Conservation (phyloP, 116 monocot species). For the Thalassia testudinum region DNA sequence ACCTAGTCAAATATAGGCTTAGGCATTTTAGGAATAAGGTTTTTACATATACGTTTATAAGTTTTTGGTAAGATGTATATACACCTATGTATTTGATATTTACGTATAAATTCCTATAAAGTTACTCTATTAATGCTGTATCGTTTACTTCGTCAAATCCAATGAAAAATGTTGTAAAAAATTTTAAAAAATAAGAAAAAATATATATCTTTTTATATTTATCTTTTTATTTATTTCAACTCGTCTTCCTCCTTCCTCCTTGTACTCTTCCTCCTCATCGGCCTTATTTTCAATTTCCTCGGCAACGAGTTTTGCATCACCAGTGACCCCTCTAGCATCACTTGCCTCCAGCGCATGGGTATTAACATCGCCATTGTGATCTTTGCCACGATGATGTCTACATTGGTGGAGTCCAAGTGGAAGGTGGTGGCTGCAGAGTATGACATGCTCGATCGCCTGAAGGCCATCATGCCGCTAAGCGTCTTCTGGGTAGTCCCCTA, state of each 20-base stretch:
- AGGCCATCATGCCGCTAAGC: slow-evolving; percentile 13
- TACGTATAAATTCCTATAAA: no score
- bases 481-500: slow-evolving; percentile 66
- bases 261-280: slow-evolving; percentile 15
- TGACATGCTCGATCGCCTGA: slow-evolving; percentile 7
- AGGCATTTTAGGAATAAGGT: no score
- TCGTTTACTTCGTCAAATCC: slow-evolving; percentile 7
- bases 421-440: slow-evolving; percentile 6
- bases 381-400: slow-evolving; percentile 14
- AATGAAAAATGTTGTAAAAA: no score
- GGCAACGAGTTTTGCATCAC: slow-evolving; percentile 13
- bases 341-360: no score
- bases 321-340: slow-evolving; percentile 13
- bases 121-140: no score
- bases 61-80: no score
- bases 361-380: slow-evolving; percentile 12
- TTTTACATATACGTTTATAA: no score
- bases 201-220: no score
- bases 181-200: no score
- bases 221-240: slow-evolving; percentile 14
- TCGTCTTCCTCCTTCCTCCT: slow-evolving; percentile 15
- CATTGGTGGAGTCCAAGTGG: slow-evolving; percentile 15
- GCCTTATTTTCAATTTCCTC: slow-evolving; percentile 15
- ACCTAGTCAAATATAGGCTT: no score
- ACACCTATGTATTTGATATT: no score